Conservation (phyloP, 2,329 filamentous ascomycete genomes). For the Fusarium foetens region DNA sequence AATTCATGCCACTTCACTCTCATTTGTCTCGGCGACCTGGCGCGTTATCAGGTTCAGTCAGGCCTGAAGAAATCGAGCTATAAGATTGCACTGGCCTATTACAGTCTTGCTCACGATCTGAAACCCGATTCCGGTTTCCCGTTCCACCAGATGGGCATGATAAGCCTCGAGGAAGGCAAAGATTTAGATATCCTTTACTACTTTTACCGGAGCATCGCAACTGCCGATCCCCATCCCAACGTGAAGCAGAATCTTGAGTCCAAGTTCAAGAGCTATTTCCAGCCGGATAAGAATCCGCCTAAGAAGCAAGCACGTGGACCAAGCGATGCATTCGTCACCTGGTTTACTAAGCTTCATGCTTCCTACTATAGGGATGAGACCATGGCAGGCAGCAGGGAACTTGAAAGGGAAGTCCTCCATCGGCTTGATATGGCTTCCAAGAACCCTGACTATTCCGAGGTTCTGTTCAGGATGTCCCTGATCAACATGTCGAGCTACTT, state of each 20-base stretch:
- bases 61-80: conserved; percentile 79
- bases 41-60: conserved; percentile 83
- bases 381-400: conserved; percentile 79
- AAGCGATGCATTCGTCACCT: conserved; percentile 74
- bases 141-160: conserved; percentile 90
- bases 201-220: conserved; percentile 83
- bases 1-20: conserved; percentile 84
- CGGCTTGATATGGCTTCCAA: conserved; percentile 80
- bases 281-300: conserved; percentile 48
- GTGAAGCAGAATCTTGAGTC: conserved; percentile 80
- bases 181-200: conserved; percentile 90
- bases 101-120: conserved; percentile 81
- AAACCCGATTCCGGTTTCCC: conserved; percentile 82
- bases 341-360: conserved; percentile 89
- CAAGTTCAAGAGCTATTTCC: conserved; percentile 72
- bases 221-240: conserved; percentile 77
- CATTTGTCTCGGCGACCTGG: conserved; percentile 88
- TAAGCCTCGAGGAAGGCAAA: conserved; percentile 80
- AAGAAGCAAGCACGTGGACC: conserved; percentile 49
- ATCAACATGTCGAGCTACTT: conserved; percentile 88
- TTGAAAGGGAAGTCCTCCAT: conserved; percentile 86
- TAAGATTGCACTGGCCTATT: conserved; percentile 84
- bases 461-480: conserved; percentile 81
- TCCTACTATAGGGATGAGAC: conserved; percentile 81
- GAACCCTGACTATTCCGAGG: conserved; percentile 70